Evolutionary conservation across 1,284 basidiomycete genomes (phyloP).

Genomic region (Pseudozyma thailandica): DNA sequence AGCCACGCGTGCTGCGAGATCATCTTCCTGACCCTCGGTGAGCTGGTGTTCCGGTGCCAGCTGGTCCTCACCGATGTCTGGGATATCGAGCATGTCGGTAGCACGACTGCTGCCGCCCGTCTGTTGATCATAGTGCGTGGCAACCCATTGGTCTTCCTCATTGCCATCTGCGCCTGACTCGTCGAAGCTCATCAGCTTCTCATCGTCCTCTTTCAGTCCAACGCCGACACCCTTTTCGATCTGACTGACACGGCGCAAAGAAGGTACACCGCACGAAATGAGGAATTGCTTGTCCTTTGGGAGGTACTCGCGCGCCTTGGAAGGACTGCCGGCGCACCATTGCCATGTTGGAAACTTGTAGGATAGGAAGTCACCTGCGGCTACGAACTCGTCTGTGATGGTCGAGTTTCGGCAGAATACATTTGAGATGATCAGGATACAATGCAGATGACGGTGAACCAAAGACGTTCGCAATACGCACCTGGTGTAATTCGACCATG

Average conservation of each 20-base stretch:
- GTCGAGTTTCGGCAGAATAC: neutral
- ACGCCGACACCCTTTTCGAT: conserved; percentile 47
- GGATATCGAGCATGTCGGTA: conserved; percentile 60
- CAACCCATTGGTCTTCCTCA: conserved; percentile 59
- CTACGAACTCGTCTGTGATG: conserved; percentile 64
- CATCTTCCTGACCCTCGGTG: conserved; percentile 58
- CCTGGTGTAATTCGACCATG: conserved; percentile 95
- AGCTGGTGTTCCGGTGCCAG: conserved; percentile 47
- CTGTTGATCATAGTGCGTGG: conserved; percentile 43
- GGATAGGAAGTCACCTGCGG: conserved; percentile 64
- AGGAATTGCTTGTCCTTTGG: conserved; percentile 96
- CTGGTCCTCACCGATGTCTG: conserved; percentile 58
- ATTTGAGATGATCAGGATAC: too few relatives aligned
- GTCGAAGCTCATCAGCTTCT: conserved; percentile 52
- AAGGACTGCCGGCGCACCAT: conserved; percentile 72
- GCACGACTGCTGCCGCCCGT: conserved; percentile 12
- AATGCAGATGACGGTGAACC: neutral
- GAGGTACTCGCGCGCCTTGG: conserved; percentile 87
- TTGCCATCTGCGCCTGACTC: conserved; percentile 26
- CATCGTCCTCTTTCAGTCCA: conserved; percentile 41
- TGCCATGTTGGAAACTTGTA: conserved; percentile 67
- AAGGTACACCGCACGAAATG: conserved; percentile 71
- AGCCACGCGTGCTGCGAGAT: conserved; percentile 53
- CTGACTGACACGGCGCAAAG: conserved; percentile 61
- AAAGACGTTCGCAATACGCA: too few relatives aligned